These are phyloP conservation scores for Chalciporus sphaerocephalus DNA, from an alignment of 768 basidiomycete species.

Conservation along the genomic window DNA sequence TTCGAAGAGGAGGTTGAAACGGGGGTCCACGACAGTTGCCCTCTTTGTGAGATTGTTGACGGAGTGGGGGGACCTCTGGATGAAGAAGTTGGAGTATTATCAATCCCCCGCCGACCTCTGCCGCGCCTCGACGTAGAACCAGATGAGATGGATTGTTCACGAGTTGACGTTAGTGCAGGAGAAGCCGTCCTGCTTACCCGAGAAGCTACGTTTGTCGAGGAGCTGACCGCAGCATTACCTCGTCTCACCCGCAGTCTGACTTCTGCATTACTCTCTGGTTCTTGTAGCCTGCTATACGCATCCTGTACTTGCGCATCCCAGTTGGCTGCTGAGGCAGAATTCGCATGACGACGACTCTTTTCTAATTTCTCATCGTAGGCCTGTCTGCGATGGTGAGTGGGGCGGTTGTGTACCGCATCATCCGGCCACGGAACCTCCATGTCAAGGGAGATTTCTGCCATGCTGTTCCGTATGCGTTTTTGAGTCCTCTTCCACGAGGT, in stretches of 20 bases:
- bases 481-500: slow-evolving; percentile 35
- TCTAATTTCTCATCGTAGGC: slow-evolving; percentile 44
- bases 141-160: slow-evolving; percentile 13
- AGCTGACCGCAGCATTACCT: slow-evolving; percentile 5
- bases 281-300: slow-evolving; percentile 16
- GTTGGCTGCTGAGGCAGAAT: slow-evolving; percentile 7
- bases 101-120: slow-evolving; percentile 3
- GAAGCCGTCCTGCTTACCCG: slow-evolving; percentile 10
- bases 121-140: slow-evolving; percentile 7
- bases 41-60: slow-evolving; percentile 7
- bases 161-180: slow-evolving; percentile 10
- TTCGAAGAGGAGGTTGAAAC: slow-evolving; percentile 14
- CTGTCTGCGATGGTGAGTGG: slow-evolving; percentile 41
- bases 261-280: slow-evolving; percentile 24
- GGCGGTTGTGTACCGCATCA: slow-evolving; percentile 41
- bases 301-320: slow-evolving; percentile 30
- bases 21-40: slow-evolving; percentile 1
- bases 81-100: slow-evolving; percentile 8
- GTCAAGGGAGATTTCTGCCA: slow-evolving; percentile 32
- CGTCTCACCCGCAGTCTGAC: slow-evolving; percentile 21
- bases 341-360: slow-evolving; percentile 8
- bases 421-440: slow-evolving; percentile 38
- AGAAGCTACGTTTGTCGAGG: slow-evolving; percentile 4
- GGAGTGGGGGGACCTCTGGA: slow-evolving; percentile 1
- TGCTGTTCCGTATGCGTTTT: slow-evolving; percentile 22